Evolutionary conservation across 257 asterid genomes (phyloP).

Genomic region (Solanum ossicruentum): DNA sequence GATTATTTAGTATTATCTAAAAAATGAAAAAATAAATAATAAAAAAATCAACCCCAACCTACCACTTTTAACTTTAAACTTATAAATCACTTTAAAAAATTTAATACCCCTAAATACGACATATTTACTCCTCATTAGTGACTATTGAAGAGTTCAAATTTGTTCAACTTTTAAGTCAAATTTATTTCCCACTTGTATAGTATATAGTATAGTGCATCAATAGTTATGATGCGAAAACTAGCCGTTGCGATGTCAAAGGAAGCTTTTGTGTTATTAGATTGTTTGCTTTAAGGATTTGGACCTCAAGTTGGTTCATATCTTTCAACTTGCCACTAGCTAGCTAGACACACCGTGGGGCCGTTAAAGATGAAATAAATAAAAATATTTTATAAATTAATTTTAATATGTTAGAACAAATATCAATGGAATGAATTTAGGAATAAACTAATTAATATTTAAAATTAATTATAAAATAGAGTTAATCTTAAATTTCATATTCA

Average conservation of each 20-base stretch:
- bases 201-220: background rate
- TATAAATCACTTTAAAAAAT: too few relatives aligned
- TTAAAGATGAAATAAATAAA: background rate
- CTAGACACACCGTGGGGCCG: background rate
- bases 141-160: too few relatives aligned
- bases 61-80: too few relatives aligned
- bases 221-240: background rate
- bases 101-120: too few relatives aligned
- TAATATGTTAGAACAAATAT: background rate
- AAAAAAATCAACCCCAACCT: too few relatives aligned
- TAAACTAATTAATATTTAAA: background rate
- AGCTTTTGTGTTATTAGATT: background rate
- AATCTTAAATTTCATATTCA: too few relatives aligned
- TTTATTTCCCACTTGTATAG: background rate
- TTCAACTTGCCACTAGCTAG: background rate
- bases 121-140: too few relatives aligned
- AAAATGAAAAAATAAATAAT: too few relatives aligned
- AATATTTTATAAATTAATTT: too few relatives aligned
- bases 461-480: background rate
- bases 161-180: background rate
- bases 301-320: background rate
- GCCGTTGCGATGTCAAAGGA: background rate
- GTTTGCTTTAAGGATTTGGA: background rate
- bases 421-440: background rate
- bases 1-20: too few relatives aligned